Evolutionary conservation across 1,284 basidiomycete species (phyloP).

Genomic region (Irpex rosettiformis): DNA sequence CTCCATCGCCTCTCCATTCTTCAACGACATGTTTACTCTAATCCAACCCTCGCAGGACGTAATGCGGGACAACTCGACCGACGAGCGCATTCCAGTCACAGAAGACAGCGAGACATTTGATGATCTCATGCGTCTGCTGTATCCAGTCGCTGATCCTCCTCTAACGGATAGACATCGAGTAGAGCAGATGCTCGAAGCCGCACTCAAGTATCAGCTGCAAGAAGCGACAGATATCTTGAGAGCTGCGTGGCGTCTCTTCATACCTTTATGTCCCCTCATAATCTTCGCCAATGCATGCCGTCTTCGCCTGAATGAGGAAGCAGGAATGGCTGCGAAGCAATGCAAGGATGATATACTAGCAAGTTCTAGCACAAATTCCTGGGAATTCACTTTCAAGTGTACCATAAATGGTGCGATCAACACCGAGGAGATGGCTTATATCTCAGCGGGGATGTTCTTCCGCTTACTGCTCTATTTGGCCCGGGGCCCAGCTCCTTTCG

Average conservation of each 20-base stretch:
- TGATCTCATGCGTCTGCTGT: conserved; percentile 26
- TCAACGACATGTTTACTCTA: conserved; percentile 24
- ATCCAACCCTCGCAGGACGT: conserved; percentile 14
- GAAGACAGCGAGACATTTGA: conserved; percentile 26
- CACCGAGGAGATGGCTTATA: conserved; percentile 4
- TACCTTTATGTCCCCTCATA: neutral
- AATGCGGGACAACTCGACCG: neutral
- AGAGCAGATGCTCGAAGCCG: conserved; percentile 7
- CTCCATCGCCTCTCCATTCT: conserved; percentile 23
- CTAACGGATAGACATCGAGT: neutral
- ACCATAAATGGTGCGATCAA: conserved; percentile 3
- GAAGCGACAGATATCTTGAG: conserved; percentile 1
- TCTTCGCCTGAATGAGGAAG: conserved; percentile 4
- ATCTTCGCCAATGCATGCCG: conserved; percentile 7
- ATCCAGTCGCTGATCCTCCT: conserved; percentile 21
- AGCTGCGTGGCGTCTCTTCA: neutral
- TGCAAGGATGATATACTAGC: neutral
- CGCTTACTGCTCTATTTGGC: conserved; percentile 6
- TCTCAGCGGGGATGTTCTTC: conserved; percentile 10
- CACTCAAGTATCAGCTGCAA: conserved; percentile 12
- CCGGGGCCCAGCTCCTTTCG: too few species aligned
- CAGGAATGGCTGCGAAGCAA: conserved; percentile 2
- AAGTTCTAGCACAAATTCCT: neutral
- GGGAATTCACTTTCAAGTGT: neutral
- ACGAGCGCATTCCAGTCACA: conserved; percentile 17